Base-by-base conservation (phyloP, 306 rosid genomes). In the Castanea crenata region DNA sequence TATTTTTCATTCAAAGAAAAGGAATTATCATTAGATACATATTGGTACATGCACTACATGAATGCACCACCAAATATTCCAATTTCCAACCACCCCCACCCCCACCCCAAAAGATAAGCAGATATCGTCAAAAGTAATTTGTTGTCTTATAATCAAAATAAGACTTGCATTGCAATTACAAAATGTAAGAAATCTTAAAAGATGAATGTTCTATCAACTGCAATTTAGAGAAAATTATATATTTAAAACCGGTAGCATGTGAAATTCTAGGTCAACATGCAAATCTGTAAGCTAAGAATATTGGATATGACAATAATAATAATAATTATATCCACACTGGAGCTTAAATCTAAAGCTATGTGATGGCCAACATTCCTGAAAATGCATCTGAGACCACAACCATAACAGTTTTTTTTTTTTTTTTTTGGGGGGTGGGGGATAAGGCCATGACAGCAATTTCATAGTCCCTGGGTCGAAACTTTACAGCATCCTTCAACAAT, bases 1-100 rank as follows among this genome's bases (percentile, higher is more conserved):
- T 94, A 75, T 68, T 25, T 25, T 62, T 55, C 46, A 57, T 58
- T 78, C 9, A 44, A 78, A 61, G 58, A 78, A 64, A 78, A 74
- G 73, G 54, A 76, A 54, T 55, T 23, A 78, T 21, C 75, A 80
- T 57, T 27, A 55, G 78, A 74, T 21, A 73, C 64, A 77, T 7
- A 29, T 72, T 38, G 31, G 71, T 23, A 72, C 65, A 74, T 4
- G 19, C 51, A 80, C 14, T 34, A n/a, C 67, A 27, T 14, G 31
- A 61, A 57, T 75, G 56, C 67, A 49, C 25, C 31, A 23, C 21
- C 44, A 41, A 64, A 49, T 21, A 12, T 61, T 23, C 31, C 69
- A 49, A 49, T 41, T 41, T 8, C 46, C 46, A 49, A 11, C 16
- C 54, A 10, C 34, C 18, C 15, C 34, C 62, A 27, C 62, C 62